Conservation (phyloP, 2,329 filamentous ascomycete genomes). For the Aspergillus costaricaensis region DNA sequence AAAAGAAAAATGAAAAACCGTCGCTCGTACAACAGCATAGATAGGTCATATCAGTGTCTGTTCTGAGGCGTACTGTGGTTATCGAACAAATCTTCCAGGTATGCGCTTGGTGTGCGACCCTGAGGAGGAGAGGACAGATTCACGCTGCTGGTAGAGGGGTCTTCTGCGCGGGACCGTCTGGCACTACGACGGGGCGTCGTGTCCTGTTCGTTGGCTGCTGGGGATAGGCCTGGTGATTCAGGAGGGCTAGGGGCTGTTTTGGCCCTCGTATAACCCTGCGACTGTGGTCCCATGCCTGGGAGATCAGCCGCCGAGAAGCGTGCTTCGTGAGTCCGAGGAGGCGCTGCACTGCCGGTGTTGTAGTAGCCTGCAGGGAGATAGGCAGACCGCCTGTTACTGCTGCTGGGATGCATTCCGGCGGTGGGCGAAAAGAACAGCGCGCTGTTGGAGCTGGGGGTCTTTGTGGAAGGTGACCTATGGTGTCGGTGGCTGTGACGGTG, state of each 20-base stretch:
- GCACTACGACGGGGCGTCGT: slow-evolving; percentile 26
- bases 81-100: slow-evolving; percentile 85
- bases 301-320: slow-evolving; percentile 58
- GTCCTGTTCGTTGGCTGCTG: slow-evolving; percentile 42
- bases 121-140: slow-evolving; percentile 65
- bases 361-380: slow-evolving; percentile 94
- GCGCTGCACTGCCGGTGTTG: slow-evolving; percentile 64
- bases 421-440: slow-evolving; percentile 96
- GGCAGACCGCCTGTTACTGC: slow-evolving; percentile 67
- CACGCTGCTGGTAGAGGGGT: slow-evolving; percentile 60
- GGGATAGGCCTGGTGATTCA: slow-evolving; percentile 62
- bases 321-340: slow-evolving; percentile 40
- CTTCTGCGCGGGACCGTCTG: slow-evolving; percentile 34
- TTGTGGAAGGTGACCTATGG: slow-evolving; percentile 28
- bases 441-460: slow-evolving; percentile 59
- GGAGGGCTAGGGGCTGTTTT: slow-evolving; percentile 60
- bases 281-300: slow-evolving; percentile 63
- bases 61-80: slow-evolving; percentile 54
- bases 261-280: slow-evolving; percentile 54
- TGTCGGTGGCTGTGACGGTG: slow-evolving; percentile 41
- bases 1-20: not conserved
- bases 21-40: not conserved
- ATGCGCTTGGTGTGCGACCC: slow-evolving; percentile 80
- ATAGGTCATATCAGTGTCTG: slow-evolving; percentile 4
- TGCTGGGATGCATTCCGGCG: slow-evolving; percentile 56